These are phyloP conservation scores for Grosmannia penicillata DNA, from an alignment of 2,329 filamentous ascomycete species.

Conservation along the genomic window DNA sequence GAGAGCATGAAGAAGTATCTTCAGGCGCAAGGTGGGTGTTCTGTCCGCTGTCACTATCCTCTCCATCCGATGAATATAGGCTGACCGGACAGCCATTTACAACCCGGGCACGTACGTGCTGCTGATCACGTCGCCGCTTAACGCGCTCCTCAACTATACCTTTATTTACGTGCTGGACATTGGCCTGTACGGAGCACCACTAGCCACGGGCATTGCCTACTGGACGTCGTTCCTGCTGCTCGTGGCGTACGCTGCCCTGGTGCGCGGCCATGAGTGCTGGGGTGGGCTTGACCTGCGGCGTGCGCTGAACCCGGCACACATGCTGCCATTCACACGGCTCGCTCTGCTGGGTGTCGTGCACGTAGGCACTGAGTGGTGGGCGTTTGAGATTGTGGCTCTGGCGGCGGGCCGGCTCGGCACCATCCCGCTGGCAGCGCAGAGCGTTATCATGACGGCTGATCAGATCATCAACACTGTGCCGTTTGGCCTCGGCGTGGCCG, in stretches of 20 bases:
- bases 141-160: slow-evolving; percentile 65
- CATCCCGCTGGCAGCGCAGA: slow-evolving; percentile 66
- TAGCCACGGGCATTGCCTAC: slow-evolving; percentile 75
- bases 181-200: slow-evolving; percentile 62
- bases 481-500: slow-evolving; percentile 73
- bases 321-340: slow-evolving; percentile 57
- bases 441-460: slow-evolving; percentile 80
- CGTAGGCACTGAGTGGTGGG: slow-evolving; percentile 89
- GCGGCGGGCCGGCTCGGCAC: slow-evolving; percentile 70
- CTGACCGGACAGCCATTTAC: slow-evolving; percentile 37
- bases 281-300: slow-evolving; percentile 50
- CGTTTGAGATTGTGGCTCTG: slow-evolving; percentile 78
- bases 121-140: slow-evolving; percentile 67
- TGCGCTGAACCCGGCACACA: slow-evolving; percentile 41
- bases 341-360: slow-evolving; percentile 66
- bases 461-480: slow-evolving; percentile 76
- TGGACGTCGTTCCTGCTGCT: slow-evolving; percentile 71
- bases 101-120: slow-evolving; percentile 71
- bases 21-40: slow-evolving; percentile 69
- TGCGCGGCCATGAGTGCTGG: slow-evolving; percentile 65
- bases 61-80: too few relatives aligned
- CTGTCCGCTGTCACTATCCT: slow-evolving; percentile 22
- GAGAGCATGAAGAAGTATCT: slow-evolving; percentile 77
- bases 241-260: slow-evolving; percentile 55
- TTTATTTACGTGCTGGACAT: slow-evolving; percentile 59